Evolutionary conservation across 257 asterid species (phyloP).

Genomic region (Fraxinus cuspidata): DNA sequence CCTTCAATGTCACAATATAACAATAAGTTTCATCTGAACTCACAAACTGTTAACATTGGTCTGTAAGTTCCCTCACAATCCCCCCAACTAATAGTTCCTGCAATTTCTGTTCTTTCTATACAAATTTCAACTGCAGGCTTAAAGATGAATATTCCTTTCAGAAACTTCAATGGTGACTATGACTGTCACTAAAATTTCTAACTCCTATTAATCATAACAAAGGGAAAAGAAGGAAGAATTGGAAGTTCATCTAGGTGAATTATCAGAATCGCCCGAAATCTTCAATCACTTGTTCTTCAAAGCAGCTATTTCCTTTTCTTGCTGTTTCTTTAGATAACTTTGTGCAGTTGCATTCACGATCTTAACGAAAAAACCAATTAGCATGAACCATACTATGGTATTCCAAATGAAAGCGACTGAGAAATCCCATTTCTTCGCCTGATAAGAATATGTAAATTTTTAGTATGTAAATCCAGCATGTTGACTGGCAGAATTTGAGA

Average conservation of each 20-base stretch:
- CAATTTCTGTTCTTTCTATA: conserved; percentile 18
- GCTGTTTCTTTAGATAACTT: conserved; percentile 56
- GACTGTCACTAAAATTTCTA: conserved; percentile 19
- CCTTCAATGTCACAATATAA: not conserved
- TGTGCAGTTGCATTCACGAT: conserved; percentile 74
- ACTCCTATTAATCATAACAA: conserved; percentile 23
- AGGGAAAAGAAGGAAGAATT: conserved; percentile 7
- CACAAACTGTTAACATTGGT: conserved; percentile 7
- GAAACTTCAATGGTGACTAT: conserved; percentile 14
- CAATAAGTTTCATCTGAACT: not conserved
- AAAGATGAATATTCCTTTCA: conserved; percentile 12
- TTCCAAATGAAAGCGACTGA: conserved; percentile 67
- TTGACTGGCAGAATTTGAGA: not conserved
- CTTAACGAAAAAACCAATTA: conserved; percentile 63
- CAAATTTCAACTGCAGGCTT: conserved; percentile 28
- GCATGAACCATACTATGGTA: conserved; percentile 73
- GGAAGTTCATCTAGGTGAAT: conserved; percentile 35
- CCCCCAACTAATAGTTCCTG: conserved; percentile 18
- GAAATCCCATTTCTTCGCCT: conserved; percentile 71
- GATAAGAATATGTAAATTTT: conserved; percentile 3
- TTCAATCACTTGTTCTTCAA: conserved; percentile 45
- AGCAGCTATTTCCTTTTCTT: conserved; percentile 55
- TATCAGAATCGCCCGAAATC: conserved; percentile 40
- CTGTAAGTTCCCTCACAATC: conserved; percentile 10
- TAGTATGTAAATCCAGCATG: not conserved